Evolutionary conservation across 2,329 filamentous ascomycete species (phyloP), one percentile per base, ranked within the genome.

Genomic region (Aspergillus sp.): DNA sequence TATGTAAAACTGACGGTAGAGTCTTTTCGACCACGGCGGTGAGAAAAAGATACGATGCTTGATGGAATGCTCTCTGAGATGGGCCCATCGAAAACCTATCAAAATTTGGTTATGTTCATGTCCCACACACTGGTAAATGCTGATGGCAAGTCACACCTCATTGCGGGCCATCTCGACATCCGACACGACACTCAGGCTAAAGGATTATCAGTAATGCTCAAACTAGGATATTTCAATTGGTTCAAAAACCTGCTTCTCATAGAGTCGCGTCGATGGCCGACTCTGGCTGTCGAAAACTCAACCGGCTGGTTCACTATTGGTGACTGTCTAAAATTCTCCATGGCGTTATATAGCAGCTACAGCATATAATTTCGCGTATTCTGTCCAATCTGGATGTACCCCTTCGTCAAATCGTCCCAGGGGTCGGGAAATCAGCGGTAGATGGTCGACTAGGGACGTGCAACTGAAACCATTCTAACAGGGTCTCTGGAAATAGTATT

Each of bases 81-180:
- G 6, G 91, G 93, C 6, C 93, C 93, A 26, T 91, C 85, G 69
- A 91, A 98, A 38, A 95, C 79, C 77, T 79, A 50, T 46, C 29
- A 39, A 19, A 19, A 4, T 19, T 19, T 19, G 19, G 19, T 19
- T 19, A 19, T 19, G 19, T 19, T 19, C 19, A 19, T 19, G 19
- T 19, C 19, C 2, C 19, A 19, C 19, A 19, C 19, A 19, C 19
- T 19, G 19, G 19, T 19, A 19, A 19, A 19, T 19, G 19, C 19
- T 19, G 19, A 19, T 19, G 19, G 19, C 19, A 19, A 19, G 19
- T 19, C 68, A 42, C 61, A 93, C 88, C 79, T 97, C 91, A 64
- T 95, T 88, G 40, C 94, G 89, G 13, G 93, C 91, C 93, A 98
- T 97, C 65, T 96, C 91, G n/a, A 97, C 90, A 67, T 95, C 89